Evolutionary conservation across 805 yeast genomes (phyloP).

Genomic region (Saccharomycopsis schoenii): DNA sequence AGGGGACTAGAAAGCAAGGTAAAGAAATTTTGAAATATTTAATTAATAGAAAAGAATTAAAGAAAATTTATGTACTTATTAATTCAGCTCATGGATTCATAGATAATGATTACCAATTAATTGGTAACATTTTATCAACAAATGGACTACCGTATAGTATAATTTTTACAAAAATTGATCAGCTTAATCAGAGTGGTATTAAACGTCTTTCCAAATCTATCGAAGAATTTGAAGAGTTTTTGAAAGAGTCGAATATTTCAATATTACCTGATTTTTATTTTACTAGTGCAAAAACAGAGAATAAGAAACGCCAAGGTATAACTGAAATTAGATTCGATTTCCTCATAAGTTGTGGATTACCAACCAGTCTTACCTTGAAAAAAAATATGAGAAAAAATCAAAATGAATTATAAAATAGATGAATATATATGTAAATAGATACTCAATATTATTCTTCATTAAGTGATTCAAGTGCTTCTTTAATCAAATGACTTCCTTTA

Average conservation of each 20-base stretch:
- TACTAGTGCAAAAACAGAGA: constrained; percentile 3
- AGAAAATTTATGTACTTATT: constrained; percentile 50
- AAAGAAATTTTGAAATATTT: constrained; percentile 55
- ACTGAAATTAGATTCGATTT: constrained; percentile 13
- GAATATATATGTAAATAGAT: not conserved
- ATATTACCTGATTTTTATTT: constrained; percentile 15
- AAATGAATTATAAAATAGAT: not conserved
- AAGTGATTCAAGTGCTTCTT: constrained; percentile 66
- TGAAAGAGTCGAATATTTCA: constrained; percentile 26
- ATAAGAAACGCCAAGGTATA: constrained; percentile 12
- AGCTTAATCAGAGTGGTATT: constrained; percentile 25
- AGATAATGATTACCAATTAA: constrained; percentile 39
- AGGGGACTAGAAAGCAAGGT: constrained; percentile 62
- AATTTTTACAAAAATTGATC: constrained; percentile 70
- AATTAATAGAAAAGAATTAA: constrained; percentile 39
- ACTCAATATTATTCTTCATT: constrained; percentile 11
- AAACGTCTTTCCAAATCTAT: constrained; percentile 23
- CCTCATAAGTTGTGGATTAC: constrained; percentile 14
- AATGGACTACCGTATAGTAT: constrained; percentile 63
- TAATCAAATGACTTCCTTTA: constrained; percentile 75
- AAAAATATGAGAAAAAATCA: constrained; percentile 6
- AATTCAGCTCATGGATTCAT: constrained; percentile 53
- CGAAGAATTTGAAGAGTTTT: constrained; percentile 29
- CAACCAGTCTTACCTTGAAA: constrained; percentile 2
- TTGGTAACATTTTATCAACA: constrained; percentile 40